These are phyloP conservation scores for Chlorella sp. DNA, from an alignment of 139 green algal genomes.

Conservation along the genomic window DNA sequence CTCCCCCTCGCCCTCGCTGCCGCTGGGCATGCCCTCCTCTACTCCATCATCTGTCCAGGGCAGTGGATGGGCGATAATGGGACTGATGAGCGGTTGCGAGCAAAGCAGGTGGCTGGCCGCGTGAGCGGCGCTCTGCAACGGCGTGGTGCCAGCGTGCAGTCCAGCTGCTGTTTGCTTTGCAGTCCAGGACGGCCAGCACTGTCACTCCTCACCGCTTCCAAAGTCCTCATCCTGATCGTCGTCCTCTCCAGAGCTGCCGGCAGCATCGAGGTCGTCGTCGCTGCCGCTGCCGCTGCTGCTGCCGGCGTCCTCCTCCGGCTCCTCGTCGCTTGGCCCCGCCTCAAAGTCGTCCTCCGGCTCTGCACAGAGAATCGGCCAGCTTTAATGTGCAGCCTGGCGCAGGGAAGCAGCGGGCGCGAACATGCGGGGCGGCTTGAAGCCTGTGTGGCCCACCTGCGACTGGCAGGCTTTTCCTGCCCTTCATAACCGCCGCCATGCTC, in stretches of 20 bases:
- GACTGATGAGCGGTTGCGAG: not conserved
- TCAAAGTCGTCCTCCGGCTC: slow-evolving; percentile 8
- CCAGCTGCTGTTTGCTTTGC: no score
- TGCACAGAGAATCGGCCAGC: not conserved
- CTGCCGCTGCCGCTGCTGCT: slow-evolving; percentile 10
- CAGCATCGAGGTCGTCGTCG: slow-evolving; percentile 3
- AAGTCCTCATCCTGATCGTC: not conserved
- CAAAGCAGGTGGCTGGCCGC: no score
- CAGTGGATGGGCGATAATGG: no score
- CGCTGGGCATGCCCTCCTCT: not conserved
- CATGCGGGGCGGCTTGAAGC: not conserved
- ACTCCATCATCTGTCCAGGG: slow-evolving; percentile 26
- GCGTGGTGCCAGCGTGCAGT: no score
- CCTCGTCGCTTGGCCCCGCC: slow-evolving; percentile 26
- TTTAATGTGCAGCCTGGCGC: not conserved
- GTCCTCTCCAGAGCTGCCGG: slow-evolving; percentile 3
- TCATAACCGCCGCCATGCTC: not conserved
- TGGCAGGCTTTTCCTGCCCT: no score
- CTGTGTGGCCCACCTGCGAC: not conserved
- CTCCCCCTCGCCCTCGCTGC: not conserved
- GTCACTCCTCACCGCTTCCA: not conserved
- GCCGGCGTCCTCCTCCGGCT: slow-evolving; percentile 23
- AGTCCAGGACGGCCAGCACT: no score
- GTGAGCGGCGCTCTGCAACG: no score
- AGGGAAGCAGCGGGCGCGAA: not conserved